Conservation (phyloP, 306 rosid genomes). For the Cucurbita moschata region DNA sequence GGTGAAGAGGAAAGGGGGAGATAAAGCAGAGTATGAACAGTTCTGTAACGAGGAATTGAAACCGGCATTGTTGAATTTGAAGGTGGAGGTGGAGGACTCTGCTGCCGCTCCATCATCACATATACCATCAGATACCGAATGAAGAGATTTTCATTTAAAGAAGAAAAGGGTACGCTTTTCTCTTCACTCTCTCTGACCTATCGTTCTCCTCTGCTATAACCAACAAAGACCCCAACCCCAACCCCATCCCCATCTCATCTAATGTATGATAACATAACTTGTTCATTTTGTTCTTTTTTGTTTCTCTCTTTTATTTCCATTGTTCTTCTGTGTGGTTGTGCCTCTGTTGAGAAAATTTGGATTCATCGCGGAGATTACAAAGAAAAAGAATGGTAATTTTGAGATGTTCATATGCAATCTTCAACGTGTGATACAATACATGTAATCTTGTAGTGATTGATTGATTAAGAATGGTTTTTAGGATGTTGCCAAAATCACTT, state of each 20-base stretch:
- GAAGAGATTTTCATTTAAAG: background rate
- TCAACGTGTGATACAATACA: background rate
- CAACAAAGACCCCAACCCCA: background rate
- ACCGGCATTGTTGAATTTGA: slow-evolving; percentile 51
- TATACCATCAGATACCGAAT: slow-evolving; percentile 17
- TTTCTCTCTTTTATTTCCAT: slow-evolving; percentile 4
- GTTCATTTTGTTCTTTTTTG: slow-evolving; percentile 3
- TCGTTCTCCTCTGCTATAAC: slow-evolving; percentile 3
- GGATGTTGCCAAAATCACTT: background rate
- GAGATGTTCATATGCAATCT: slow-evolving; percentile 1
- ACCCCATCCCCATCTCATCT: slow-evolving; percentile 3
- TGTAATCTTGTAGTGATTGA: background rate
- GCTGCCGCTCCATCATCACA: slow-evolving; percentile 23
- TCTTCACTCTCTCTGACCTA: background rate
- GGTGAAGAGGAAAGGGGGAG: slow-evolving; percentile 84
- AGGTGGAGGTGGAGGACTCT: slow-evolving; percentile 18
- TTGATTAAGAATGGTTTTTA: too few species aligned
- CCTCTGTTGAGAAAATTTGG: background rate
- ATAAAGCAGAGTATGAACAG: slow-evolving; percentile 54
- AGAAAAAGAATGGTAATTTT: background rate
- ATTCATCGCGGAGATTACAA: background rate
- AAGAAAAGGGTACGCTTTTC: slow-evolving; percentile 20
- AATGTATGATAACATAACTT: slow-evolving; percentile 14
- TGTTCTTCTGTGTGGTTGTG: slow-evolving; percentile 16
- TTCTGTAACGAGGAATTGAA: slow-evolving; percentile 50